These are phyloP conservation scores for Buxus sempervirens DNA, from an alignment of 164 flowering plant genomes.

Conservation along the genomic window DNA sequence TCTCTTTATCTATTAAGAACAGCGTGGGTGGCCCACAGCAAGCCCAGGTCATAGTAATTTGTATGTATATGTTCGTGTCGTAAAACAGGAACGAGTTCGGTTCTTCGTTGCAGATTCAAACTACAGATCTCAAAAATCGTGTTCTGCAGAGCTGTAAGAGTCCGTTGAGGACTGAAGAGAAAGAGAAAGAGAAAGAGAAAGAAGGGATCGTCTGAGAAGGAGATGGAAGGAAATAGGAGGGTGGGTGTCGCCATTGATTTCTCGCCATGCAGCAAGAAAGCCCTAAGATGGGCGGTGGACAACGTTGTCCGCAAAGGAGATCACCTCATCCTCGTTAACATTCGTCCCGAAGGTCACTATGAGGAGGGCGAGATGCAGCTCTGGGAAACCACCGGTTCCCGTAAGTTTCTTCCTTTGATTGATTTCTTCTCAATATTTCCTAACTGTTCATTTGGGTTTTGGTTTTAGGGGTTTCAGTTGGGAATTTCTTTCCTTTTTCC, in stretches of 20 bases:
- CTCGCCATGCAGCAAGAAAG: conserved; percentile 75
- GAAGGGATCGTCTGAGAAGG: conserved; percentile 11
- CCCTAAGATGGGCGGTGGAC: conserved; percentile 74
- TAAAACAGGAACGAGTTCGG: too few species aligned
- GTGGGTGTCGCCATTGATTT: conserved; percentile 89
- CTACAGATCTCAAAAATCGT: too few species aligned
- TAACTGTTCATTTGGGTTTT: too few species aligned
- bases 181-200: conserved; percentile 18
- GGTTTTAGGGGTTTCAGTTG: not conserved
- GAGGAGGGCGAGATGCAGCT: conserved; percentile 87
- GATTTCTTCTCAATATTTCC: not conserved
- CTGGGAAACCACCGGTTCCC: conserved; percentile 89
- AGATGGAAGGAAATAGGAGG: conserved; percentile 53
- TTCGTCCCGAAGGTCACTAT: conserved; percentile 46
- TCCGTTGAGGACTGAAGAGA: not conserved
- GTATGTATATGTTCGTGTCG: too few species aligned
- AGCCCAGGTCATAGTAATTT: too few species aligned
- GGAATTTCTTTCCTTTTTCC: not conserved
- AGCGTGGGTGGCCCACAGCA: too few species aligned
- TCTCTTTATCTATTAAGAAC: too few species aligned
- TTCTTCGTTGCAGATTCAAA: too few species aligned
- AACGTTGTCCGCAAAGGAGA: conserved; percentile 69
- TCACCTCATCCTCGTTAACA: conserved; percentile 61
- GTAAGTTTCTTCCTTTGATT: conserved; percentile 41
- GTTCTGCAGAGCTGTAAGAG: too few species aligned